These are phyloP conservation scores for Clarkia xantiana DNA, from an alignment of 345 rosid species.

Conservation along the genomic window DNA sequence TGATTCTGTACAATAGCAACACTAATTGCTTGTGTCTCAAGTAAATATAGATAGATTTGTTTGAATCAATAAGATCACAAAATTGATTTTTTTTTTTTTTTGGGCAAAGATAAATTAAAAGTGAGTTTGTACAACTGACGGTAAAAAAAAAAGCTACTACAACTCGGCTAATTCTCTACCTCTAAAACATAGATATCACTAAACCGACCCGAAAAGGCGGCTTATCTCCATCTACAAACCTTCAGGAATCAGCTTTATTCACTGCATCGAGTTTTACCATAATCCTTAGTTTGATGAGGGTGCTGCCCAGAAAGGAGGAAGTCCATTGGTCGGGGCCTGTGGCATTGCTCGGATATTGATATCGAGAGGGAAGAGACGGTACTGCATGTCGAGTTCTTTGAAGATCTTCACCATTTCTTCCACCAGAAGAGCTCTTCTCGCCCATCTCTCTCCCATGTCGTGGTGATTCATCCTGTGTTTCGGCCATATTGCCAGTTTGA, in stretches of 20 bases:
- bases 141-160: neutral
- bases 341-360: constrained; percentile 44
- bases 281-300: neutral
- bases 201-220: too few relatives aligned
- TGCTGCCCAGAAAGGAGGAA: constrained; percentile 21
- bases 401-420: constrained; percentile 68
- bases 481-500: constrained; percentile 62
- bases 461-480: constrained; percentile 67
- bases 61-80: neutral
- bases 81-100: too few relatives aligned
- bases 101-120: too few relatives aligned
- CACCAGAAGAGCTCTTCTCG: constrained; percentile 42
- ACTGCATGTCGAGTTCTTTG: constrained; percentile 56
- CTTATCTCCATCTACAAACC: too few relatives aligned
- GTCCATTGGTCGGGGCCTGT: constrained; percentile 14
- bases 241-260: too few relatives aligned
- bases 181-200: too few relatives aligned
- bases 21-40: too few relatives aligned
- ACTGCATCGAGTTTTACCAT: too few relatives aligned
- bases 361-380: constrained; percentile 48
- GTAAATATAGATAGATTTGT: constrained; percentile 4
- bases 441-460: constrained; percentile 56
- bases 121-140: too few relatives aligned
- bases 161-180: too few relatives aligned
- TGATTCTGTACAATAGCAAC: too few relatives aligned